These are phyloP conservation scores for Cystofilobasidium macerans DNA, from an alignment of 768 basidiomycete species.

Conservation along the genomic window DNA sequence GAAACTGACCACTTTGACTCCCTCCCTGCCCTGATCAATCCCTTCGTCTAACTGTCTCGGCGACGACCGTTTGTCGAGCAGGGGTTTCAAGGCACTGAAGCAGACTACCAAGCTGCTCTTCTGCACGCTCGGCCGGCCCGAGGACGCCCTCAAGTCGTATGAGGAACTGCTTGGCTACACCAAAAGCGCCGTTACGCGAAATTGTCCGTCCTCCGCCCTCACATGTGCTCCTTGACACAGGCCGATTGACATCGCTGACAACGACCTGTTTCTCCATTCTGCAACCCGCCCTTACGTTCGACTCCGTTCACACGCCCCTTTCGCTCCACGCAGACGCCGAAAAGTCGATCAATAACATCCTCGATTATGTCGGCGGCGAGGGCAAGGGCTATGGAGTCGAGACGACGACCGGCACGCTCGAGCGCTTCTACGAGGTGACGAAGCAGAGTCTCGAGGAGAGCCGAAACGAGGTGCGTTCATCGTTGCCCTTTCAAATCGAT, in stretches of 20 bases:
- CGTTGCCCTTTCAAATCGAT: constrained; percentile 1
- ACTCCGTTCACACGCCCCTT: neutral
- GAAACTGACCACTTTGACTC: neutral
- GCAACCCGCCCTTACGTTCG: neutral
- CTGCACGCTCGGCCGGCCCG: constrained; percentile 61
- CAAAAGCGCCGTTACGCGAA: constrained; percentile 85
- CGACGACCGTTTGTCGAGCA: constrained; percentile 34
- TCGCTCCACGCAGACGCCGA: constrained; percentile 53
- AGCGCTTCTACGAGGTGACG: constrained; percentile 91
- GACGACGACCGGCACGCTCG: constrained; percentile 61
- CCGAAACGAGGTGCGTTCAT: constrained; percentile 71
- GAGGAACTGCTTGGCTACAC: constrained; percentile 79
- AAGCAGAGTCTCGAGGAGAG: constrained; percentile 80
- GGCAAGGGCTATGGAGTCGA: constrained; percentile 45
- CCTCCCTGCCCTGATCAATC: too few species aligned
- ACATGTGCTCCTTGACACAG: neutral
- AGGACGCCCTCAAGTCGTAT: constrained; percentile 77
- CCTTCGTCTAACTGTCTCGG: neutral
- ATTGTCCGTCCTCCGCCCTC: constrained; percentile 34
- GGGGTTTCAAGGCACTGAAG: constrained; percentile 98
- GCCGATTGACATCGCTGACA: too few species aligned
- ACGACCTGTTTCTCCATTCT: neutral
- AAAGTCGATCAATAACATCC: constrained; percentile 94
- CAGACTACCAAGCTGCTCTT: constrained; percentile 93
- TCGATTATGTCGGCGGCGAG: constrained; percentile 88